Base-by-base conservation (phyloP, 2,329 filamentous ascomycete genomes). In the Pezizomycotina sp. region DNA sequence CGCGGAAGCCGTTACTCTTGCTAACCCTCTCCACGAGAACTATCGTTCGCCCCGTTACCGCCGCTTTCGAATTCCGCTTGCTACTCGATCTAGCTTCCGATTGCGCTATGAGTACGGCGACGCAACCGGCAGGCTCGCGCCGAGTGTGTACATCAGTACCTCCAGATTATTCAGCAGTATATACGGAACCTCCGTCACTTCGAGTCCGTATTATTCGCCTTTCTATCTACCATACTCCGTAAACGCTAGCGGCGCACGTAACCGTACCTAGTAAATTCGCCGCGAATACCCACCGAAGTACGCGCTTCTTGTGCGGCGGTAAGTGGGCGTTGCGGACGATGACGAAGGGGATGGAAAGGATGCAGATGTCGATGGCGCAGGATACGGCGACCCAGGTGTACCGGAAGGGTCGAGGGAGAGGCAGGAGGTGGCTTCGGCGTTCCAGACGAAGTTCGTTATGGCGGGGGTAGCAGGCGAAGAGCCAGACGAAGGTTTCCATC, bases 71-170 rank as follows among this genome's bases (percentile, higher is more conserved):
- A 38, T 16, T 38, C 28, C 6, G 39, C 33, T 39, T 39, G 6
- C 24, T 31, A 13, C 36, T 27, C 27, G 40, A 39, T 25, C 36
- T 32, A 15, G 25, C 23, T 18, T 35, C 34, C 15, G 40, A 43
- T 21, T 36, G 27, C 13, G 40, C 40, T 16, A 43, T 12, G 39
- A 33, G 28, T 43, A 43, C 14, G 40, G 40, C n/a, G 40, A 43
- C 19, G 39, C 25, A 5, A 43, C 40, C 6, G 40, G 40, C 16
- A 43, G 39, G 23, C 40, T 38, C 4, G 40, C 40, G 14, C 40
- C 40, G 20, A 43, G 32, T 21, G 39, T 33, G 27, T 43, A 43
- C 40, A 43, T 43, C 14, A 43, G 12, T 8, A 43, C 40, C 23
- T 43, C 40, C 12, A 31, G 35, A 20, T 39, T 39, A 13, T 43